These are phyloP conservation scores for Gracilaria domingensis DNA, from an alignment of 23 red algal genomes.

Conservation along the genomic window DNA sequence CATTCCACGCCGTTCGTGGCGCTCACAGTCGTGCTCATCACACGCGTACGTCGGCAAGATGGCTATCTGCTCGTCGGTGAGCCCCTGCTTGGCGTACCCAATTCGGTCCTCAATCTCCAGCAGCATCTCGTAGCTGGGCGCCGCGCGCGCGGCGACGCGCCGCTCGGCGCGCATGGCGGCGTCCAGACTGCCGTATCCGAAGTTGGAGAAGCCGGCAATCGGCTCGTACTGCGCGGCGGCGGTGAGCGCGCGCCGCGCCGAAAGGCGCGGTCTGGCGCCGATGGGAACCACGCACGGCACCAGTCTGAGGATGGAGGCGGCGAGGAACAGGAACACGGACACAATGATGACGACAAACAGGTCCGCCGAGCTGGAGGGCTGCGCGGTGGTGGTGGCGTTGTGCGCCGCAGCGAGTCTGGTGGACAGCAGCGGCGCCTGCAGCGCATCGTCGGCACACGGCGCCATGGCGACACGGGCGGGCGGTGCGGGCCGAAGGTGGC, in stretches of 20 bases:
- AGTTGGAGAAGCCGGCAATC: conserved; percentile 11
- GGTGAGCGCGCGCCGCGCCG: conserved; percentile 20
- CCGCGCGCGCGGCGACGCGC: not conserved
- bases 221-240: conserved; percentile 24
- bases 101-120: conserved; percentile 56
- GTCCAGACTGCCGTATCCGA: conserved; percentile 40
- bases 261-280: conserved; percentile 24
- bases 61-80: conserved; percentile 62
- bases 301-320: conserved; percentile 44
- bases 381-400: conserved; percentile 22
- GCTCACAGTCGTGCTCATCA: conserved; percentile 7
- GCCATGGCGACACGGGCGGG: too few species aligned
- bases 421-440: not conserved
- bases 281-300: conserved; percentile 44
- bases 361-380: conserved; percentile 35
- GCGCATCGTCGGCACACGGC: not conserved
- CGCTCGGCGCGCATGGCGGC: not conserved
- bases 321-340: conserved; percentile 45
- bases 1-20: conserved; percentile 32
- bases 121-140: conserved; percentile 47
- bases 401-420: not conserved
- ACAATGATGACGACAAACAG: conserved; percentile 52
- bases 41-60: conserved; percentile 49
- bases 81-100: conserved; percentile 43
- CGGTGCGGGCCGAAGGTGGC: too few species aligned